A percentile compares a stretch with the other conserved stretches of the same genome.
phyloP scores from a whole-genome alignment of 192 early-diverging fungal species.

The Coemansia sp. region DNA sequence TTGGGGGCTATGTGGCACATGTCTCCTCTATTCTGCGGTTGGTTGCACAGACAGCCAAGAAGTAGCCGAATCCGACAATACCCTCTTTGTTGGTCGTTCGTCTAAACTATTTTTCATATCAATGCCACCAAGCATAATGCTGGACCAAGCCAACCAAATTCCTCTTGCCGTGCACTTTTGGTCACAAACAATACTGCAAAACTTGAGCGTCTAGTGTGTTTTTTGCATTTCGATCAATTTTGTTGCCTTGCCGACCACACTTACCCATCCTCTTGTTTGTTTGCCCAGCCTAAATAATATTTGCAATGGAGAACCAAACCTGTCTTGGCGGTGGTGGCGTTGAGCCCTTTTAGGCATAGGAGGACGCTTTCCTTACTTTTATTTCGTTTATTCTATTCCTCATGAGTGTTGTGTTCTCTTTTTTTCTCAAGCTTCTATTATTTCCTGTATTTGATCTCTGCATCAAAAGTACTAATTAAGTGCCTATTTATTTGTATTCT shows the following conservation, averaged over 20 bases:
- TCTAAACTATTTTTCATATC: background rate
- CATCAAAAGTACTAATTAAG: slow-evolving; percentile 19
- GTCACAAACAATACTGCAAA: slow-evolving; percentile 1
- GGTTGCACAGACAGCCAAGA: background rate
- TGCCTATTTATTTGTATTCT: slow-evolving; percentile 2
- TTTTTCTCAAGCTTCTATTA: background rate
- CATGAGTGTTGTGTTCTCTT: background rate
- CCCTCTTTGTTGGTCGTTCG: background rate
- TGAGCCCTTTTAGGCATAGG: background rate
- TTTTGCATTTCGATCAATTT: too few relatives aligned
- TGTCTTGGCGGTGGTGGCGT: background rate
- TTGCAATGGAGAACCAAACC: background rate
- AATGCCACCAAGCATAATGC: background rate
- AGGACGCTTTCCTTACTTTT: background rate
- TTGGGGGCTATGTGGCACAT: background rate
- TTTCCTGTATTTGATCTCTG: slow-evolving; percentile 2
- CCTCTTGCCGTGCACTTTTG: background rate
- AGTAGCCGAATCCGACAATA: background rate
- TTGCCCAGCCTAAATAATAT: background rate
- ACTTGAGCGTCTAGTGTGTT: too few relatives aligned
- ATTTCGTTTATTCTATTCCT: background rate
- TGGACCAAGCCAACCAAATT: background rate
- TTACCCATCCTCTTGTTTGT: too few relatives aligned
- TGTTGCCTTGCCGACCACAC: too few relatives aligned
- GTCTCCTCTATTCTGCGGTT: background rate